Evolutionary conservation across 108 stramenopile genomes (phyloP).

Genomic region (Stephanodiscus triporus): DNA sequence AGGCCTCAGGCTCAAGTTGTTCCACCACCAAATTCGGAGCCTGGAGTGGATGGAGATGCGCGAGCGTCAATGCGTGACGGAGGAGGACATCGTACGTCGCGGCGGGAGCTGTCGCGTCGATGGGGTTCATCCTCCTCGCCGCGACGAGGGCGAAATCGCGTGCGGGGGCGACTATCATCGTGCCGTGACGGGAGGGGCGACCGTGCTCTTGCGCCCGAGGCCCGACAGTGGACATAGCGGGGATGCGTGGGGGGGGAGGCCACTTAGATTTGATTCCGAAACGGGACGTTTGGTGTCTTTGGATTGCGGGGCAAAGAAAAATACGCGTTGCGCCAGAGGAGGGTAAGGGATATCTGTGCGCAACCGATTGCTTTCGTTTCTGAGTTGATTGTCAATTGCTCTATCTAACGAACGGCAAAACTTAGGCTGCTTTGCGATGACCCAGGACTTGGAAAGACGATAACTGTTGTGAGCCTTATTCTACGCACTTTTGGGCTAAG

Average conservation of each 20-base stretch:
- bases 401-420: constrained; percentile 1
- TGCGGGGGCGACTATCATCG: constrained; percentile 62
- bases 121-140: too few species aligned
- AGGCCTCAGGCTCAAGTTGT: constrained; percentile 66
- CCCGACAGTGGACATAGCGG: background rate
- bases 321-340: constrained; percentile 41
- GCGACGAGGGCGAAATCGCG: constrained; percentile 8
- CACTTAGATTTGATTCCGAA: constrained; percentile 29
- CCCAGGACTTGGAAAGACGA: constrained; percentile 80
- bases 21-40: constrained; percentile 73
- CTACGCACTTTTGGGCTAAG: constrained; percentile 69
- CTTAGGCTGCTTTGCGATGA: constrained; percentile 67
- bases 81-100: constrained; percentile 26
- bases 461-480: constrained; percentile 78
- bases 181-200: constrained; percentile 66
- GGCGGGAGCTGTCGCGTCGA: too few species aligned
- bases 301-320: background rate
- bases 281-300: constrained; percentile 8
- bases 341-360: constrained; percentile 13
- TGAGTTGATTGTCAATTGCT: background rate
- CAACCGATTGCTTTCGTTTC: background rate
- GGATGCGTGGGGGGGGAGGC: background rate
- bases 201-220: constrained; percentile 40
- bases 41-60: constrained; percentile 80
- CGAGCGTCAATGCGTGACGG: constrained; percentile 52